Evolutionary conservation across 805 yeast species (phyloP), one percentile per base, ranked within the genome.

Genomic region (Wickerhamiella occidentalis): DNA sequence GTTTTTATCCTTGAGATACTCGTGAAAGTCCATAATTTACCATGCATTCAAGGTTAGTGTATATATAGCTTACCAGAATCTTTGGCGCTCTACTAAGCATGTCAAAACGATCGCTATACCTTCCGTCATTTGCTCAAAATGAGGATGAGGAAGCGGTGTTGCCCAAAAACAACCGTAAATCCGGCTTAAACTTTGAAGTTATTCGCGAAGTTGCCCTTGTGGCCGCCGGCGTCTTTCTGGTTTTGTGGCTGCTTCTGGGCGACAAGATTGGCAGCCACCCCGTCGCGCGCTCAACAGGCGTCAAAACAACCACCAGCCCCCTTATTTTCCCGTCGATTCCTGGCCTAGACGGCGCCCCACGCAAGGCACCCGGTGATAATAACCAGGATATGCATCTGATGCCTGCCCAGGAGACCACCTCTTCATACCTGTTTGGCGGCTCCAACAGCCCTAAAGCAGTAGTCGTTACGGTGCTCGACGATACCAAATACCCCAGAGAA

Each of bases 391-490:
- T 45, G 40, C 47, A 38, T 18, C n/a, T 36, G 23, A 49, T 42
- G 17, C 42, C 41, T 6, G 45, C 51, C 21, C 48, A 43, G 19
- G 49, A 45, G 21, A 49, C 47, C 3, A 40, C 45, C 17, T 41
- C 54, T 8, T 40, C 56, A 13, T 56, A 53, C 42, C 55, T 54
- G 19, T 58, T 45, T 45, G 40, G 48, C 41, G 58, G 61, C 30
- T 9, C 48, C 15, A 45, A 47, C 28, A 30, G 49, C 21, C 70
- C 69, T 5, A 21, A 47, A 25, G 58, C 84, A 21, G 79, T 88
- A 23, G 62, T 88, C 28, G 95, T 90, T n/a, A 80, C 94, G 0
- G 79, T 82, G 2, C 67, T 88, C 22, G 95, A 88, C 67, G 85
- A 78, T 61, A 85, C 80, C 50, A 75, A 73, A 53, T 81, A 79